These are phyloP conservation scores for Apiotrichum sp. DNA, from an alignment of 1,284 basidiomycete genomes.

Conservation along the genomic window DNA sequence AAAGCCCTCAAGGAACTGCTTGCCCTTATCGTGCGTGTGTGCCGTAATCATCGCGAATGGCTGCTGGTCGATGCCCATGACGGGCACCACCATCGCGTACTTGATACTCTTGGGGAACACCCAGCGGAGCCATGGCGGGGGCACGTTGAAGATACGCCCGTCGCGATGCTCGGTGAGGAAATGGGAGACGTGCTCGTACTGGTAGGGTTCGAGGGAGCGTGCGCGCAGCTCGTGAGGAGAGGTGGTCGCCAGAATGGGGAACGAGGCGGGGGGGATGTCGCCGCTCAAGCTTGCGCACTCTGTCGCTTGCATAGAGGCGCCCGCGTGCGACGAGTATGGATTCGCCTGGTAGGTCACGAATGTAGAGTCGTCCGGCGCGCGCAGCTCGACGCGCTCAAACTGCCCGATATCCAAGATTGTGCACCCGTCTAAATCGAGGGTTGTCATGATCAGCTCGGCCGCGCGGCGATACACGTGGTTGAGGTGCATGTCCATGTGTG, in stretches of 20 bases:
- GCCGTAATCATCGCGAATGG: slow-evolving; percentile 89
- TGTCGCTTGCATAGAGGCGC: too few relatives aligned
- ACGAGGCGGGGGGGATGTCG: slow-evolving; percentile 10
- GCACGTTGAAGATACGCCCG: slow-evolving; percentile 72
- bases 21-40: slow-evolving; percentile 71
- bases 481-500: slow-evolving; percentile 54
- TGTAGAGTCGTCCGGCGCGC: slow-evolving; percentile 3
- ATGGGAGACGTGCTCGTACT: slow-evolving; percentile 64
- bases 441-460: slow-evolving; percentile 77
- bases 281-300: background rate
- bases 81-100: slow-evolving; percentile 81
- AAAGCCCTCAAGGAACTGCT: slow-evolving; percentile 81
- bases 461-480: slow-evolving; percentile 81
- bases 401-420: slow-evolving; percentile 86
- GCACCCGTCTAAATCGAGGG: slow-evolving; percentile 85
- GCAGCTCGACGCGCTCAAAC: slow-evolving; percentile 70
- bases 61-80: slow-evolving; percentile 88
- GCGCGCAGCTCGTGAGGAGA: slow-evolving; percentile 15
- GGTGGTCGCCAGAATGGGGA: slow-evolving; percentile 34
- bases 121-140: slow-evolving; percentile 67
- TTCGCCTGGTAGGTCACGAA: slow-evolving; percentile 52
- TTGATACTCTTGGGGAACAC: slow-evolving; percentile 73
- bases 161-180: slow-evolving; percentile 74
- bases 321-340: slow-evolving; percentile 18
- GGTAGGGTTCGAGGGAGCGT: slow-evolving; percentile 55